Evolutionary conservation across 2,329 filamentous ascomycete species (phyloP).

Genomic region (Ophiostoma triangulosporum): DNA sequence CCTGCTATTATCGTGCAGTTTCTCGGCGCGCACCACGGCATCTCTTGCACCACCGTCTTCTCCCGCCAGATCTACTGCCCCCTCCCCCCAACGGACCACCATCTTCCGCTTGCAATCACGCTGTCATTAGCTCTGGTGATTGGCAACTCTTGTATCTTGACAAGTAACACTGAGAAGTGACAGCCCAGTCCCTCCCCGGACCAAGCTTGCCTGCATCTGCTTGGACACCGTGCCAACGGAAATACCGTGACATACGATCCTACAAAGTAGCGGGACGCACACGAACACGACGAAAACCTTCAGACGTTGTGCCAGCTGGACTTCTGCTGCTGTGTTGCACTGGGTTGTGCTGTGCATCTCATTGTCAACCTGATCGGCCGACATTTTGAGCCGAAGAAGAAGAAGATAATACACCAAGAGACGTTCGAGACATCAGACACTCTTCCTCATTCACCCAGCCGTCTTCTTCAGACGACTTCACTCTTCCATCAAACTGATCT

Average conservation of each 20-base stretch:
- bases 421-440: too few species aligned
- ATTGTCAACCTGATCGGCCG: background rate
- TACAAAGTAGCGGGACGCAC: background rate
- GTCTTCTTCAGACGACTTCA: background rate
- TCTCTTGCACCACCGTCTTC: background rate
- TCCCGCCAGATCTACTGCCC: background rate
- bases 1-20: background rate
- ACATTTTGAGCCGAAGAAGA: background rate
- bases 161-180: too few species aligned
- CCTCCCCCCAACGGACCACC: background rate
- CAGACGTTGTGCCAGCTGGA: slow-evolving; percentile 2
- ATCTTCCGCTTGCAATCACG: too few species aligned
- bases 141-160: too few species aligned
- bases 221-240: too few species aligned
- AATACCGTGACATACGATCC: too few species aligned
- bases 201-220: too few species aligned
- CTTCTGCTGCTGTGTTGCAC: background rate
- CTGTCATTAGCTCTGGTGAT: too few species aligned
- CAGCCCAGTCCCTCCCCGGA: too few species aligned
- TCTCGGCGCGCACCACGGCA: background rate
- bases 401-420: background rate
- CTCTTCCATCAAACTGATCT: background rate
- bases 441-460: background rate
- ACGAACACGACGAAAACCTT: slow-evolving; percentile 1
- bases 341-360: background rate